These are phyloP conservation scores for Saccharomyces uvarum DNA, from an alignment of 1,139 yeast species.

Conservation along the genomic window DNA sequence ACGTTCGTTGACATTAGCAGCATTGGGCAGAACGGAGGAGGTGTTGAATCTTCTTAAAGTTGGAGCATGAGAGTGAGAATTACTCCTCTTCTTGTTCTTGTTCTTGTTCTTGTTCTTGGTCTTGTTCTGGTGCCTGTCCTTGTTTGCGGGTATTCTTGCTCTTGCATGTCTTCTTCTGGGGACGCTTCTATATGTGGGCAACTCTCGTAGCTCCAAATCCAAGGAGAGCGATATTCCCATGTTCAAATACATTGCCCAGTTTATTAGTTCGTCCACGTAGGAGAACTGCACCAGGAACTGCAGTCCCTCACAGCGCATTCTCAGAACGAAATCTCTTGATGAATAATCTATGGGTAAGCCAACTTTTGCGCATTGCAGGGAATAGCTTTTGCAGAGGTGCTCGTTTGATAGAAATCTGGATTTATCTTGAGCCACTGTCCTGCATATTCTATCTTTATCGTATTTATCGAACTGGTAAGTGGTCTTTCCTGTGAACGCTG, in stretches of 20 bases:
- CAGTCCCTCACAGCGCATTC: slow-evolving; percentile 59
- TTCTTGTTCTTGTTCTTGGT: slow-evolving; percentile 13
- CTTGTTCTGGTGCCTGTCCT: slow-evolving; percentile 6
- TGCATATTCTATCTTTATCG: slow-evolving; percentile 29
- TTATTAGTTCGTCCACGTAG: slow-evolving; percentile 49
- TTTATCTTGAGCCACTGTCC: slow-evolving; percentile 25
- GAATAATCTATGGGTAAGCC: slow-evolving; percentile 64
- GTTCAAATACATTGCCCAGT: slow-evolving; percentile 47
- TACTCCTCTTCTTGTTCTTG: neutral
- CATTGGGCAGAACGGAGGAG: neutral
- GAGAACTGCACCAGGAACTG: slow-evolving; percentile 55
- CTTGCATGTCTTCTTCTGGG: slow-evolving; percentile 56
- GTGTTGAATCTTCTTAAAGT: neutral
- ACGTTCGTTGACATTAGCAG: slow-evolving; percentile 1
- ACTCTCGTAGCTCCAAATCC: slow-evolving; percentile 50
- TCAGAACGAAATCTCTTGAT: slow-evolving; percentile 37
- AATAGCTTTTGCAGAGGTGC: slow-evolving; percentile 45
- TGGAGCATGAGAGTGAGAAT: neutral
- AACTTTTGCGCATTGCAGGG: slow-evolving; percentile 57
- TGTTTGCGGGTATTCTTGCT: slow-evolving; percentile 12
- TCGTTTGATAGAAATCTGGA: slow-evolving; percentile 29
- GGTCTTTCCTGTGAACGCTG: slow-evolving; percentile 9
- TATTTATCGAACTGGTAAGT: slow-evolving; percentile 18
- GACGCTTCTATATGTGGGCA: slow-evolving; percentile 63
- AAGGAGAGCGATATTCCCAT: slow-evolving; percentile 58